These are phyloP conservation scores for Diaporthe vaccinii DNA, from an alignment of 2,329 filamentous ascomycete species.

Conservation along the genomic window DNA sequence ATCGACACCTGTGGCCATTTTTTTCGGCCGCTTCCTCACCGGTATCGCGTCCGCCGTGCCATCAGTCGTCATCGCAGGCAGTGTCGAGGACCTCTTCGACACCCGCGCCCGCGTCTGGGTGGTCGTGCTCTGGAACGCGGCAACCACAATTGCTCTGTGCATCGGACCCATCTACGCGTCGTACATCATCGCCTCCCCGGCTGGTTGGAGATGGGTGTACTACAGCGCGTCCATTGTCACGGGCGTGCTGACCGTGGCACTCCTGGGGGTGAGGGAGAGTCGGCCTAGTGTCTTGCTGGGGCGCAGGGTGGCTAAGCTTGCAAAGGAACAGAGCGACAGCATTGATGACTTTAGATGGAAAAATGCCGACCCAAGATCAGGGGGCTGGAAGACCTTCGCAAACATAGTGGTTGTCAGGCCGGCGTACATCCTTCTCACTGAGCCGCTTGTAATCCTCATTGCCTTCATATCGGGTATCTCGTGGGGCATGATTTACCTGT, in stretches of 20 bases:
- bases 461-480: slow-evolving; percentile 58
- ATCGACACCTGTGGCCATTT: slow-evolving; percentile 44
- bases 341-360: slow-evolving; percentile 45
- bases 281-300: slow-evolving; percentile 58
- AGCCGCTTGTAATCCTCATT: slow-evolving; percentile 60
- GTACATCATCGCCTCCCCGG: slow-evolving; percentile 48
- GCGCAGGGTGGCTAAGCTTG: slow-evolving; percentile 41
- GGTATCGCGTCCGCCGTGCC: slow-evolving; percentile 62
- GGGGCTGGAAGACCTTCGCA: slow-evolving; percentile 52
- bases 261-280: slow-evolving; percentile 57
- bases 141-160: slow-evolving; percentile 57
- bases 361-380: slow-evolving; percentile 54
- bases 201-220: slow-evolving; percentile 61
- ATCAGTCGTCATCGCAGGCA: slow-evolving; percentile 60
- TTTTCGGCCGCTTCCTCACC: slow-evolving; percentile 57
- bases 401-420: slow-evolving; percentile 57
- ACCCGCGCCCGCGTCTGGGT: slow-evolving; percentile 59
- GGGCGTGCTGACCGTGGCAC: slow-evolving; percentile 50
- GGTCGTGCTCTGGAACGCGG: slow-evolving; percentile 59
- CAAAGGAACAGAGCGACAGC: slow-evolving; percentile 12
- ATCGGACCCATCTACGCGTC: slow-evolving; percentile 59
- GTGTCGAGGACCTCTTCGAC: slow-evolving; percentile 64
- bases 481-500: slow-evolving; percentile 63
- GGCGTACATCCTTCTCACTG: slow-evolving; percentile 57
- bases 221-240: slow-evolving; percentile 56